Evolutionary conservation across 805 yeast genomes (phyloP), one percentile per base, ranked within the genome.

Genomic region (Starmerella bombicola): DNA sequence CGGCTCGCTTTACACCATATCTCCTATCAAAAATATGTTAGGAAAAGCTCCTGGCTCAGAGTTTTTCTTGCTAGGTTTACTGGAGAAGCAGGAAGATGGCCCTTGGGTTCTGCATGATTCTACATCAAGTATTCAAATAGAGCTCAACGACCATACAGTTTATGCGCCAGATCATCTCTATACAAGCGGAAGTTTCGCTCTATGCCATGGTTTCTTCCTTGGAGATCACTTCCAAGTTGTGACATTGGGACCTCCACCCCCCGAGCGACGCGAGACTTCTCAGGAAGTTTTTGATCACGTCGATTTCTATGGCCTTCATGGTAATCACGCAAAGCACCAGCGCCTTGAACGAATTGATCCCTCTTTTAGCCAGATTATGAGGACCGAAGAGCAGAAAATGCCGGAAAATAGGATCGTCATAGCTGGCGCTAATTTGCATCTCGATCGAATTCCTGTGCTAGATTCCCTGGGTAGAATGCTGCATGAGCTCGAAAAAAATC

Each of bases 201-300:
- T 88, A 2, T 78, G 80, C 38, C 93, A 84, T 54, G 99, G 99
- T 15, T 74, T 82, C 15, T 83, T 84, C 55, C 74, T 77, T 2
- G 57, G 56, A 10, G 54, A 53, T 31, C 67, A 70, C 35, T 85
- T 91, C 55, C 75, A 78, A 49, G 93, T 80, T 1, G 69, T 80
- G 22, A 70, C 79, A 4, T 68, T 91, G 37, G 79, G 80, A 3
- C 95, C 84, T 45, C 97, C 98, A 3, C 85, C 91, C 0, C 78
- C 84, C 3, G 99, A 91, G 56, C 66, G 71, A 47, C 67, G 96
- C 43, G 76, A 69, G 7, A 59, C 55, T 0, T 68, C 93, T 1
- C 54, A 76, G 41, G 86, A 80, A 20, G 77, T 78, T 1, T 76
- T 76, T 45, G 97, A 95, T 1, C 71, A 79, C 49, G 52, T 82